Conservation (phyloP, 352 stramenopile genomes). For the Phytophthora citricola region DNA sequence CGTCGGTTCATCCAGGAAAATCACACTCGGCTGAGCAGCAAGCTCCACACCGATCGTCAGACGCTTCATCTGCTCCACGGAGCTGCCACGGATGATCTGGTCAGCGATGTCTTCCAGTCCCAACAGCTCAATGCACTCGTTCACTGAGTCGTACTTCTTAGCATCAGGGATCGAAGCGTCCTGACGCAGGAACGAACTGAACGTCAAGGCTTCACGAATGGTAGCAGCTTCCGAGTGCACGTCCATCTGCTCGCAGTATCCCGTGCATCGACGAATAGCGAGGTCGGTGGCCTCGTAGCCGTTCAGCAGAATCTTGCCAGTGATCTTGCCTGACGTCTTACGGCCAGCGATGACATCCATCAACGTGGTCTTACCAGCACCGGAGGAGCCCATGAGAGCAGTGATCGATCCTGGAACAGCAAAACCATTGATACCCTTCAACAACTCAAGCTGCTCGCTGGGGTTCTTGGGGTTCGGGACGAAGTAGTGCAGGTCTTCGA, state of each 20-base stretch:
- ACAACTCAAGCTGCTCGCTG: constrained; percentile 33
- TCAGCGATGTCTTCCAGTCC: constrained; percentile 32
- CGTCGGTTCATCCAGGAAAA: no score
- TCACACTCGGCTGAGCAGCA: constrained; percentile 8
- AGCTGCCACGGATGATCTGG: constrained; percentile 34
- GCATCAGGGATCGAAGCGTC: no score
- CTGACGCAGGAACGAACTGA: no score
- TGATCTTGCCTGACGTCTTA: constrained; percentile 14
- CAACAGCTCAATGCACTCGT: no score
- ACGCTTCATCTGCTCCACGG: constrained; percentile 9
- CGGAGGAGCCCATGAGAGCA: constrained; percentile 18
- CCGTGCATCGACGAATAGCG: constrained; percentile 32
- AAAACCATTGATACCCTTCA: constrained; percentile 46
- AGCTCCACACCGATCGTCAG: constrained; percentile 1
- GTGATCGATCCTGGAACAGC: constrained; percentile 27
- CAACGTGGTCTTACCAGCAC: constrained; percentile 25
- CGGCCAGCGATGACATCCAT: constrained; percentile 22
- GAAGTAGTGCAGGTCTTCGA: constrained; percentile 39
- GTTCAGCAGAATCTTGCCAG: no score
- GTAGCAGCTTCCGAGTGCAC: constrained; percentile 31
- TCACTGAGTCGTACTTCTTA: no score
- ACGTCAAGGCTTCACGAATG: not conserved
- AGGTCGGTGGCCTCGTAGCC: constrained; percentile 24
- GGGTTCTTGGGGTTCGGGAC: constrained; percentile 19
- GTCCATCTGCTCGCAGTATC: constrained; percentile 33